Evolutionary conservation across 192 early-diverging fungal species (phyloP).

Genomic region (Spinellus fusiger): DNA sequence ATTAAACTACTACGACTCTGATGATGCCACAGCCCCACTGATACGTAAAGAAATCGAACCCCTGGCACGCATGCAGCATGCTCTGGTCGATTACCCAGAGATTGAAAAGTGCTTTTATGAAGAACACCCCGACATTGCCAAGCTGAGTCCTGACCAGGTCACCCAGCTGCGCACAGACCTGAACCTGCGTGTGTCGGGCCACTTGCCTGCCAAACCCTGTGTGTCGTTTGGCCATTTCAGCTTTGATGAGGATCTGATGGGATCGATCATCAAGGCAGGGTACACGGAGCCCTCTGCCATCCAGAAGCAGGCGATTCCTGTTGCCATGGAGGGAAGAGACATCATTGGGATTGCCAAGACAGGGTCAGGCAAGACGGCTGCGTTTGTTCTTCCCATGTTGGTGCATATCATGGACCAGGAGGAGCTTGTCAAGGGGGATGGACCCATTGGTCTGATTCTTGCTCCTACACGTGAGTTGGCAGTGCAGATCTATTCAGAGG

Average conservation of each 20-base stretch:
- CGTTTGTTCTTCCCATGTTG: slow-evolving; percentile 79
- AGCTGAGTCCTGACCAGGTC: slow-evolving; percentile 49
- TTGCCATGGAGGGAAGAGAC: slow-evolving; percentile 72
- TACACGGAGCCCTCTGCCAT: slow-evolving; percentile 72
- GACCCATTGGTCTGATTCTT: slow-evolving; percentile 73
- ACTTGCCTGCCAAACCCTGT: slow-evolving; percentile 60
- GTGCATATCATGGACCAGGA: slow-evolving; percentile 83
- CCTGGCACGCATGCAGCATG: slow-evolving; percentile 59
- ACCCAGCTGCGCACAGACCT: slow-evolving; percentile 47
- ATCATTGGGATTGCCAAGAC: slow-evolving; percentile 84
- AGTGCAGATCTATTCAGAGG: slow-evolving; percentile 70
- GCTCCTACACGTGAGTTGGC: slow-evolving; percentile 79
- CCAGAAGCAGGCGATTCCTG: slow-evolving; percentile 73
- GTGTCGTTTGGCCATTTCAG: slow-evolving; percentile 84
- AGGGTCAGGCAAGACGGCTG: slow-evolving; percentile 82
- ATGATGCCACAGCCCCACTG: slow-evolving; percentile 19
- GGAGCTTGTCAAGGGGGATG: slow-evolving; percentile 67
- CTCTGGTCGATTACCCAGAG: slow-evolving; percentile 54
- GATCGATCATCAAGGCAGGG: slow-evolving; percentile 54
- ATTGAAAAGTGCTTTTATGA: slow-evolving; percentile 77
- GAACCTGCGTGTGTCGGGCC: slow-evolving; percentile 63
- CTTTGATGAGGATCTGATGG: slow-evolving; percentile 65
- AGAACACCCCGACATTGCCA: slow-evolving; percentile 71
- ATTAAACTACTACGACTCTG: slow-evolving; percentile 24
- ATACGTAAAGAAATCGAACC: slow-evolving; percentile 56